phyloP scores from a whole-genome alignment of 2,329 filamentous ascomycete genomes.

The Zymoseptoria brevis region DNA sequence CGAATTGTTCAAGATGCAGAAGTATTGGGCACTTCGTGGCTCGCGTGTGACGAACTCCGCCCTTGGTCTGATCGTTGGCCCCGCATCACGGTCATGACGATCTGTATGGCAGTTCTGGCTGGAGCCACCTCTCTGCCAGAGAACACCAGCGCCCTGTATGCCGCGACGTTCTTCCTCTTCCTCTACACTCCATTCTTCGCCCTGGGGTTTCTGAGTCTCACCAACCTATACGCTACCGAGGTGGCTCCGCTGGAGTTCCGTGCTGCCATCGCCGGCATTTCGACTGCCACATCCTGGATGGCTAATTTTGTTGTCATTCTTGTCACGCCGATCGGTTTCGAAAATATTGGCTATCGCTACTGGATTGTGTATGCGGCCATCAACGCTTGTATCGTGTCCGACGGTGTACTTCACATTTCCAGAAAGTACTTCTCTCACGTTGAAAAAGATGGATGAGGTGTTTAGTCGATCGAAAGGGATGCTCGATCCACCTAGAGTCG shows the following conservation, averaged over 20 bases:
- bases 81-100: slow-evolving; percentile 11
- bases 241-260: slow-evolving; percentile 18
- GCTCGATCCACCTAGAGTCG: too few species aligned
- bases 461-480: too few species aligned
- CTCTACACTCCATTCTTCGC: slow-evolving; percentile 18
- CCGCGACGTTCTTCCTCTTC: slow-evolving; percentile 18
- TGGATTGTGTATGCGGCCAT: slow-evolving; percentile 29
- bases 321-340: slow-evolving; percentile 29
- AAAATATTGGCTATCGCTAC: slow-evolving; percentile 22
- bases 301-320: slow-evolving; percentile 6
- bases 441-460: slow-evolving; percentile 29
- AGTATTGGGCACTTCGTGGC: slow-evolving; percentile 1
- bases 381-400: slow-evolving; percentile 14
- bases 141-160: slow-evolving; percentile 3
- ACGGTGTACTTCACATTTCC: slow-evolving; percentile 24
- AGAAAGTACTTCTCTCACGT: slow-evolving; percentile 20
- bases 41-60: background rate
- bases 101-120: slow-evolving; percentile 17
- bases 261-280: slow-evolving; percentile 18
- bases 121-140: background rate
- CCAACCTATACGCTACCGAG: slow-evolving; percentile 17
- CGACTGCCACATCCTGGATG: slow-evolving; percentile 47
- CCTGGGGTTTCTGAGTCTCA: slow-evolving; percentile 19
- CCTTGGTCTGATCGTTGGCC: background rate
- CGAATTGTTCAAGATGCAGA: background rate